Evolutionary conservation across 148 eudicot species (phyloP).

Genomic region (Nepenthes gracilis): DNA sequence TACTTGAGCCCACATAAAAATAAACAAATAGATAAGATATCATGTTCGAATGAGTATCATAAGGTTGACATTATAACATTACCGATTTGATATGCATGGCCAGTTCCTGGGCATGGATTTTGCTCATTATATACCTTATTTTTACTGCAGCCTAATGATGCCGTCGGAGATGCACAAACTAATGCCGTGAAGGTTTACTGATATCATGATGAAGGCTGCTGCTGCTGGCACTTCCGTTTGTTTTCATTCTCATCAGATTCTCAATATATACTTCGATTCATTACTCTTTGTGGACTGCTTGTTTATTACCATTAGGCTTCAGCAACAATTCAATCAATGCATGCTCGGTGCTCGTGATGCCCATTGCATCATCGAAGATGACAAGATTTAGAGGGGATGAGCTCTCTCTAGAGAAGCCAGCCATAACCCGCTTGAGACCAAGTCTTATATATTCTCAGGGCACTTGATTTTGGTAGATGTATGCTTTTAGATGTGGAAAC

Average conservation of each 20-base stretch:
- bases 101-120: not conserved
- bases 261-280: not conserved
- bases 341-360: conserved; percentile 85
- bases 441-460: conserved; percentile 26
- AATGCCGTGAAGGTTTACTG: conserved; percentile 54
- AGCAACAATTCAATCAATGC: conserved; percentile 81
- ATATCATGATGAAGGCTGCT: conserved; percentile 63
- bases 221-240: not conserved
- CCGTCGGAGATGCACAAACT: conserved; percentile 47
- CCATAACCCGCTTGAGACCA: conserved; percentile 40
- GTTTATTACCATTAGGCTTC: conserved; percentile 62
- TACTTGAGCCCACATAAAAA: too few relatives aligned
- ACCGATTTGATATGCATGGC: not conserved
- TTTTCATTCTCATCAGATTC: not conserved
- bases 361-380: conserved; percentile 93
- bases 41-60: too few relatives aligned
- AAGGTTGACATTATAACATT: not conserved
- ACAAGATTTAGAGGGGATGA: conserved; percentile 72
- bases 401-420: conserved; percentile 38
- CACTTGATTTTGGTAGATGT: conserved; percentile 21
- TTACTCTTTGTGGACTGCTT: conserved; percentile 48
- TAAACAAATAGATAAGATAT: too few relatives aligned
- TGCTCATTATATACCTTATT: not conserved
- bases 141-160: conserved; percentile 33
- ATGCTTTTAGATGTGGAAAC: not conserved